Percentiles rank a stretch among this genome's conserved stretches.
These are phyloP conservation scores for Botrytis elliptica DNA, from an alignment of 2,329 filamentous ascomycete genomes.

Conservation along the genomic window DNA sequence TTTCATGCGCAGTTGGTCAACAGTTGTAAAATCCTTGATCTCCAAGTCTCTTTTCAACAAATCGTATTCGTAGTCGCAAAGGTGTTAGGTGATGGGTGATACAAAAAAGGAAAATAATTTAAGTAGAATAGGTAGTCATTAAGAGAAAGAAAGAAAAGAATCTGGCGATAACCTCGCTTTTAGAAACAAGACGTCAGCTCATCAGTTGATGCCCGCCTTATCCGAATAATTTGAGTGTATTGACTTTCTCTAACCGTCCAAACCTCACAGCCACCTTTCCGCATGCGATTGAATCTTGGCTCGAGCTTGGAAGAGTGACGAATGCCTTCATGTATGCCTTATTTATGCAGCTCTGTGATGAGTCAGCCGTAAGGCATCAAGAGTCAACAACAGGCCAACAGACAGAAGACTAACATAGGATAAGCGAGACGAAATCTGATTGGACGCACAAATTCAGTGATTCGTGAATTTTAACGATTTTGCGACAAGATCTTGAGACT, in stretches of 20 bases:
- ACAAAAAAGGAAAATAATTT: not conserved
- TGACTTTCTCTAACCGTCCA: not conserved
- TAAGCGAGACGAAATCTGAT: constrained; percentile 19
- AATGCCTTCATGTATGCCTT: not conserved
- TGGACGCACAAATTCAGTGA: constrained; percentile 17
- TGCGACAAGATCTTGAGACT: constrained; percentile 9
- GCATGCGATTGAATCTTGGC: not conserved
- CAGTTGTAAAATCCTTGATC: not conserved
- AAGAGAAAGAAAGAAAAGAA: not conserved
- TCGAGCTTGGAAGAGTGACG: not conserved
- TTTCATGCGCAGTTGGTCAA: not conserved
- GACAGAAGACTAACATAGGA: constrained; percentile 11
- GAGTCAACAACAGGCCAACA: not conserved
- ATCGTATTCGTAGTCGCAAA: not conserved
- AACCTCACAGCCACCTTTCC: not conserved
- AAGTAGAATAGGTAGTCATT: not conserved
- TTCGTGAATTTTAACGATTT: constrained; percentile 18
- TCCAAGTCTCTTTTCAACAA: not conserved
- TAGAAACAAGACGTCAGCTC: constrained; percentile 9
- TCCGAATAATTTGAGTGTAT: not conserved
- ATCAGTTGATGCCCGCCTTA: constrained; percentile 4
- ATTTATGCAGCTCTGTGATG: not conserved
- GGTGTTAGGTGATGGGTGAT: not conserved
- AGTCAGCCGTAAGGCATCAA: not conserved
- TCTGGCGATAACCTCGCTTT: constrained; percentile 11